Conservation (phyloP, 148 eudicot species). For the Simmondsia chinensis region DNA sequence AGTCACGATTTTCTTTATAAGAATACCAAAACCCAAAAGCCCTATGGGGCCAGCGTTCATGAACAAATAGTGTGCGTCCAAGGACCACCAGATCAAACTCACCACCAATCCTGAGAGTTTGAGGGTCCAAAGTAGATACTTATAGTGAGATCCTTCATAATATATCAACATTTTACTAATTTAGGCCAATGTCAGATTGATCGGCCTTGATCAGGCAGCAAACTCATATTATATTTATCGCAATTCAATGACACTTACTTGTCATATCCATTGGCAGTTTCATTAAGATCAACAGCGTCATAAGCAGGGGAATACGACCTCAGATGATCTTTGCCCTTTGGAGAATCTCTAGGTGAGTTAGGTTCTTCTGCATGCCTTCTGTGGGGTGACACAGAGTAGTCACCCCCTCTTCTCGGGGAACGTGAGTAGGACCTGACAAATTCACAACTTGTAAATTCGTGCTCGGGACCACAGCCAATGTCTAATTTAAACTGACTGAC, state of each 20-base stretch:
- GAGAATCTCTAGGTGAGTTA: slow-evolving; percentile 35
- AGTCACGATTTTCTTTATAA: too few species aligned
- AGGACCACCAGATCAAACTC: too few species aligned
- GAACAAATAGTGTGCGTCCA: too few species aligned
- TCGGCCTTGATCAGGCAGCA: too few species aligned
- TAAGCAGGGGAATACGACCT: slow-evolving; percentile 40
- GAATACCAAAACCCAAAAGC: too few species aligned
- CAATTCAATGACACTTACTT: slow-evolving; percentile 9
- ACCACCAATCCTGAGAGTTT: too few species aligned
- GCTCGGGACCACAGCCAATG: neutral
- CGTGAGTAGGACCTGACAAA: slow-evolving; percentile 44
- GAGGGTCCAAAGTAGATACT: too few species aligned
- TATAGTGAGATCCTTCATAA: too few species aligned
- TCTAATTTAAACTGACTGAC: neutral
- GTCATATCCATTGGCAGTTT: slow-evolving; percentile 28
- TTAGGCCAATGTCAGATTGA: too few species aligned
- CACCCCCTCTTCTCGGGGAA: slow-evolving; percentile 39
- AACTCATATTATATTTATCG: too few species aligned
- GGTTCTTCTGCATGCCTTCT: slow-evolving; percentile 40
- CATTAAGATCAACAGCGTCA: slow-evolving; percentile 16
- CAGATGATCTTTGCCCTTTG: slow-evolving; percentile 25
- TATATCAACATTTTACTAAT: too few species aligned
- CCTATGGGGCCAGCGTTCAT: too few species aligned
- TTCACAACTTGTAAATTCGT: neutral
- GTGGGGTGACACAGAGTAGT: slow-evolving; percentile 42